Evolutionary conservation across 2,329 filamentous ascomycete genomes (phyloP).

Genomic region (Orbilia javanica): DNA sequence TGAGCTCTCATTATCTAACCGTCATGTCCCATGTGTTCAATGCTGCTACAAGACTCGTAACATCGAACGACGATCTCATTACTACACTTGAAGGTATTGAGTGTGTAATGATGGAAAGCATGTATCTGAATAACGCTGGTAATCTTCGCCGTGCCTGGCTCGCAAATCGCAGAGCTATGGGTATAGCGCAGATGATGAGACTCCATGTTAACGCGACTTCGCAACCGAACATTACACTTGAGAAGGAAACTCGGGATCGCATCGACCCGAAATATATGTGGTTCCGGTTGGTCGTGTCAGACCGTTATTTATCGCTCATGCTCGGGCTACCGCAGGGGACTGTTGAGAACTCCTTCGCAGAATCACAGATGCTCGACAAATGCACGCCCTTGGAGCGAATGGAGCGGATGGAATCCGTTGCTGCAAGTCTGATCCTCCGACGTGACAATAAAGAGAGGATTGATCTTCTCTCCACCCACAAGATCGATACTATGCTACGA

Average conservation of each 20-base stretch:
- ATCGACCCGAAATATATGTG: conserved; percentile 66
- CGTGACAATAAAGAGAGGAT: conserved; percentile 66
- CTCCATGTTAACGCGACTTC: conserved; percentile 66
- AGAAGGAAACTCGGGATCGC: conserved; percentile 61
- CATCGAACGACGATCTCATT: conserved; percentile 68
- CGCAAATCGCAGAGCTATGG: conserved; percentile 68
- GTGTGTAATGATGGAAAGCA: conserved; percentile 69
- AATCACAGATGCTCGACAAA: conserved; percentile 61
- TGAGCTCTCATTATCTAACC: conserved; percentile 11
- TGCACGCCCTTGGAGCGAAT: conserved; percentile 67
- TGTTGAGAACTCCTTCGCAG: conserved; percentile 66
- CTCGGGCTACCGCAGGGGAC: conserved; percentile 68
- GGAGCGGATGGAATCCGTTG: conserved; percentile 67
- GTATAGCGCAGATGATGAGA: conserved; percentile 68
- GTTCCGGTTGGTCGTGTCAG: conserved; percentile 67
- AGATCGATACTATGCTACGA: conserved; percentile 68
- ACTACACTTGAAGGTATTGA: conserved; percentile 69
- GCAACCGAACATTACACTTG: conserved; percentile 63
- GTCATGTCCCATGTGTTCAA: conserved; percentile 62
- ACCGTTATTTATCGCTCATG: conserved; percentile 69
- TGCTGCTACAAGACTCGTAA: conserved; percentile 65
- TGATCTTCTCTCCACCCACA: conserved; percentile 67
- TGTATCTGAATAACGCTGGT: conserved; percentile 68
- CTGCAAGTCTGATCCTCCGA: conserved; percentile 68
- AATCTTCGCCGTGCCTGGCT: conserved; percentile 70